Evolutionary conservation across 345 rosid genomes (phyloP).

Genomic region (Linum lewisii): DNA sequence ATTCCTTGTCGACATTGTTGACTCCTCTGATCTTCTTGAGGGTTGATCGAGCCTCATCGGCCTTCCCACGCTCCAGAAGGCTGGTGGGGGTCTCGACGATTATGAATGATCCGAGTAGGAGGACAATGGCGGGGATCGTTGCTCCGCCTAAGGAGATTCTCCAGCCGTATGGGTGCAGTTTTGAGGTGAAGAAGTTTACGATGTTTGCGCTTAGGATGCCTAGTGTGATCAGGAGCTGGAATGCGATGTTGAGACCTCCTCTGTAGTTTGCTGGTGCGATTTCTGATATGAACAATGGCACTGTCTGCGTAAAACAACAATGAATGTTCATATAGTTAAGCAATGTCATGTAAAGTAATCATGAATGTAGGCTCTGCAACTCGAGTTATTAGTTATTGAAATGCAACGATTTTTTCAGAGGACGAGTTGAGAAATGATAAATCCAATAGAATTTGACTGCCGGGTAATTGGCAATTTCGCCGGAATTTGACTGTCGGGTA

Average conservation of each 20-base stretch:
- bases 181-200: conserved; percentile 34
- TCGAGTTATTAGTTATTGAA: no score
- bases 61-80: conserved; percentile 46
- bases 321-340: no score
- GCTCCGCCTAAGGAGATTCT: conserved; percentile 59
- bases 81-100: conserved; percentile 66
- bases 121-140: conserved; percentile 44
- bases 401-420: no score
- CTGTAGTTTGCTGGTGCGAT: conserved; percentile 52
- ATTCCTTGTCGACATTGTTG: conserved; percentile 38
- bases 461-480: no score
- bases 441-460: no score
- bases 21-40: conserved; percentile 50
- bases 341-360: no score
- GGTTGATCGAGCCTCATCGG: conserved; percentile 23
- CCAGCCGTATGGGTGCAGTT: conserved; percentile 40
- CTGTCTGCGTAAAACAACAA: conserved; percentile 29
- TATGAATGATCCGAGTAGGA: conserved; percentile 41
- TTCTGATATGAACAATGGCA: conserved; percentile 76
- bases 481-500: no score
- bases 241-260: conserved; percentile 57
- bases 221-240: conserved; percentile 61
- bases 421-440: no score
- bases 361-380: no score
- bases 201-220: conserved; percentile 52